Evolutionary conservation across 2,329 filamentous ascomycete species (phyloP), one percentile per base, ranked within the genome.

Genomic region (Helminthosporium solani): DNA sequence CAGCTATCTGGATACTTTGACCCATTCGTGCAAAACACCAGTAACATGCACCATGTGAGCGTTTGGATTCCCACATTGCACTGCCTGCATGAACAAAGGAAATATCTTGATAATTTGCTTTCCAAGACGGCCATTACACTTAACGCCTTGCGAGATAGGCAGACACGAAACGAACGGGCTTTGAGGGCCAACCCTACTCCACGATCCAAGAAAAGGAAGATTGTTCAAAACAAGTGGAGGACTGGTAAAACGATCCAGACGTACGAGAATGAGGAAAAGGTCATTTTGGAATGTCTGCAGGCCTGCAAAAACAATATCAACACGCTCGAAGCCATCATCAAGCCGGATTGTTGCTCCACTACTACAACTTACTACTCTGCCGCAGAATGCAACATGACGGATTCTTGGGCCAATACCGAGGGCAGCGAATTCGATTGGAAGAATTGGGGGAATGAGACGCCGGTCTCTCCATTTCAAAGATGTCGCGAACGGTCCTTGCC

Each of bases 71-170:
- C 48, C 6, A 54, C 46, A 7, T 34, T 64, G 16, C 38, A 40
- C n/a, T 45, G 31, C 35, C 49, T 67, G 11, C 49, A 51, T 9
- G 46, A 46, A 3, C 62, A 68, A 35, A 60, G 58, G 31, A 40
- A 44, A 0, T 50, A 66, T 7, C 47, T 69, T 9, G 61, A 66
- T 14, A 51, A 50, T 27, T 50, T 58, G 8, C 57, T 69, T 27
- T 63, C 63, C 33, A 65, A 63, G 33, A 67, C 64, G 21, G 61
- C 57, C 12, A 64, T 54, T 2, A 68, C 61, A 27, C 52, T 70
- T 12, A 58, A 64, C 34, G 59, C 55, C 9, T 56, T 69, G 14
- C 62, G 62, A 35, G 63, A 66, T 43, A 64, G 60, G 51, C 64
- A 62, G 39, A 58, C 49, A 25, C 58, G 52, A 9, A 61, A 55